Conservation (phyloP, 1,284 basidiomycete species). For the Malassezia furfur region DNA sequence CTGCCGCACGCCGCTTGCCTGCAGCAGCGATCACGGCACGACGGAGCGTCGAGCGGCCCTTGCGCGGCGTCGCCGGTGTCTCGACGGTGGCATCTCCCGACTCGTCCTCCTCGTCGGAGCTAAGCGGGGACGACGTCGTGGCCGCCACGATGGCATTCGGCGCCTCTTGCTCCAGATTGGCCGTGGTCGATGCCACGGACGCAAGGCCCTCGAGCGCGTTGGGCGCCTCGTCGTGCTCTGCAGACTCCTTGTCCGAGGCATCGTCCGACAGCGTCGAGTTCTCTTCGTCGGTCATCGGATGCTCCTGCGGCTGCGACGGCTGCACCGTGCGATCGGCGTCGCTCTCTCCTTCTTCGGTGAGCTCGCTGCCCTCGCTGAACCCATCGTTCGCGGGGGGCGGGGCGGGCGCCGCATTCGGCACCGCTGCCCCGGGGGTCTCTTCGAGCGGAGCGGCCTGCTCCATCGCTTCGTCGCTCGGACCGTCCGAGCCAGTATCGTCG, state of each 20-base stretch:
- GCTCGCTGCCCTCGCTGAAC: conserved; percentile 3
- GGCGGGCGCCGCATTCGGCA: background rate
- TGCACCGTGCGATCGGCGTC: background rate
- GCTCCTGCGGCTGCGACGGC: background rate
- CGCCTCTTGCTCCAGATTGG: background rate
- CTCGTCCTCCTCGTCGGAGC: conserved; percentile 19
- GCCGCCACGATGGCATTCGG: background rate
- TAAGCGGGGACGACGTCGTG: conserved; percentile 3
- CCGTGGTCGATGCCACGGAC: conserved; percentile 26
- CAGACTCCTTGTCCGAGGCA: conserved; percentile 2
- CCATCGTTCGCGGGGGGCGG: background rate
- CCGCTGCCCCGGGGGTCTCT: background rate
- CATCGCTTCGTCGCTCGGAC: background rate
- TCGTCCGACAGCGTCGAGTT: conserved; percentile 12
- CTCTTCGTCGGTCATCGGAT: background rate
- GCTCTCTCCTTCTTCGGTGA: background rate
- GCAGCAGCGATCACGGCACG: conserved; percentile 11
- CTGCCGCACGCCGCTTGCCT: conserved; percentile 35
- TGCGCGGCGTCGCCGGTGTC: background rate
- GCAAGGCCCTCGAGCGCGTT: conserved; percentile 34
- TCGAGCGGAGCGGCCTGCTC: background rate
- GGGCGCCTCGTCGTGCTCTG: background rate
- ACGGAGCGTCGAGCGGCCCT: conserved; percentile 4
- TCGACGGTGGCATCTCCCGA: conserved; percentile 2
- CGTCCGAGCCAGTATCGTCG: conserved; percentile 24